Evolutionary conservation across 306 rosid species (phyloP), one percentile per base, ranked within the genome.

Genomic region (Begonia masoniana): DNA sequence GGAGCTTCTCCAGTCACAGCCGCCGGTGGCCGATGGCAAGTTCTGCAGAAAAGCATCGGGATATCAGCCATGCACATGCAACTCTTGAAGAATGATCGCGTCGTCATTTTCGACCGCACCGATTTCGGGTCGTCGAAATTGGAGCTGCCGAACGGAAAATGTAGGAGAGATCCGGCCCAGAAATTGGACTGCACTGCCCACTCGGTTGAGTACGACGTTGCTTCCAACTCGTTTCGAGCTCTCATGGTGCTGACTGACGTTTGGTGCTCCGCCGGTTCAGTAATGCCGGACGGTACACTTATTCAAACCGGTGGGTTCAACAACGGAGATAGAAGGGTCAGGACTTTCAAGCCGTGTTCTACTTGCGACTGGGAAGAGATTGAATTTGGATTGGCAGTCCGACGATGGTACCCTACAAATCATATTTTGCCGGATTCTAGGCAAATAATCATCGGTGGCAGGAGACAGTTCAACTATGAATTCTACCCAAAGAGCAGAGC

Each of bases 211-310:
- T 91, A 83, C 43, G 74, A 81, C 71, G 64, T 91, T 56, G n/a
- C 54, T 7, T 7, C 47, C 10, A 83, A 91, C 78, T 53, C 2
- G 31, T 41, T 83, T 19, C 75, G 94, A 50, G 74, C 96, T 45
- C 48, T 86, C 52, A 56, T 54, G 50, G 76, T 83, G 19, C 62
- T 72, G 17, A 59, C 84, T 35, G 96, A 86, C 63, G 69, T 94
- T 16, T 81, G 96, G 97, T 83, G 92, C 71, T 91, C 97, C 58
- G 78, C 96, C 0, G 96, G 88, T 13, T 59, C 88, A 59, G 81
- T 83, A 56, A 51, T 81, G 13, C 71, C 83, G 68, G 79, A 86
- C 17, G 96, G 96, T 7, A 83, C 94, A 19, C 83, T 86, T 3
- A 1, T 73, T 8, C 94, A 81, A 52, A 51, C 73, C 0, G 96